Evolutionary conservation across 306 rosid species (phyloP), one percentile per base, ranked within the genome.

Genomic region (Nissolia schottii): DNA sequence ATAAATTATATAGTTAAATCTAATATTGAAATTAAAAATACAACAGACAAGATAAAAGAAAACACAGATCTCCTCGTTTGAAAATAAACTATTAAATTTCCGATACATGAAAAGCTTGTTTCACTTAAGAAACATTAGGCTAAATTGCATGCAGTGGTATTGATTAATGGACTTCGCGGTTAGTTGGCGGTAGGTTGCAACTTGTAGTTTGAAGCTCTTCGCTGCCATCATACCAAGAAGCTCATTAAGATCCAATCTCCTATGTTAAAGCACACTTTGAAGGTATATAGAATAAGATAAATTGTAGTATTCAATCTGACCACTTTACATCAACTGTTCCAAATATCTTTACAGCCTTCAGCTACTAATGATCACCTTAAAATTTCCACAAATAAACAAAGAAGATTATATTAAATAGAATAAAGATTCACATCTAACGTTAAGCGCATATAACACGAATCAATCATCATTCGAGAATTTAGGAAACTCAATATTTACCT

Each of bases 341-440:
- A 53, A 79, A 58, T 49, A 79, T 66, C 66, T 76, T 79, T 64
- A 75, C 79, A 79, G 37, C 56, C 55, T 59, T 65, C 35, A 49
- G 35, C 64, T 25, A 64, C 74, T 75, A 75, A 62, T 12, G 27
- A 65, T 23, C 5, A 18, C 66, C 50, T 63, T 2, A 55, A 54
- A 55, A 41, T 63, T 77, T 29, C 11, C 28, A 40, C n/a, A 1
- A 34, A 41, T 15, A 20, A 24, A 31, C 7, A 12, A 41, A 70
- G 12, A 16, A 53, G 5, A 31, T 58, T 16, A 53, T 3, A 31
- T 58, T 16, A 20, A 41, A 60, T 12, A 6, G 27, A 31, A 13
- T 5, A 23, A 71, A 60, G 23, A 34, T 60, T 51, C 61, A 45
- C 64, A 45, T 29, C 59, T 54, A 49, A 35, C 56, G 22, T 23